These are phyloP conservation scores for Trichoderma lentiforme DNA, from an alignment of 2,329 filamentous ascomycete species.

Conservation along the genomic window DNA sequence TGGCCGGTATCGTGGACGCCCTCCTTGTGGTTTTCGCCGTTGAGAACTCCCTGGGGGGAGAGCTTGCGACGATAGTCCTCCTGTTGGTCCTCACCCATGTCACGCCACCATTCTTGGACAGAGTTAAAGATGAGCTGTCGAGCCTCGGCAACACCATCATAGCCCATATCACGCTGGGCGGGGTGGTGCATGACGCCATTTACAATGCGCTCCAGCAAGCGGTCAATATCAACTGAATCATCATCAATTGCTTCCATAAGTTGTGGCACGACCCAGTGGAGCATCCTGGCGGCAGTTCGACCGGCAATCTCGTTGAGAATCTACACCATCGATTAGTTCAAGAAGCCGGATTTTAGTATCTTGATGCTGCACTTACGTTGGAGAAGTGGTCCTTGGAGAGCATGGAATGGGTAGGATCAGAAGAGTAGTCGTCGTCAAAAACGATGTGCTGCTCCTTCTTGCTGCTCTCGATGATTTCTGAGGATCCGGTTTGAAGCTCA, in stretches of 20 bases:
- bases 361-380: slow-evolving; percentile 52
- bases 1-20: slow-evolving; percentile 81
- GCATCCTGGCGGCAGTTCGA: slow-evolving; percentile 71
- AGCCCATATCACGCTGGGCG: slow-evolving; percentile 66
- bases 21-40: slow-evolving; percentile 81
- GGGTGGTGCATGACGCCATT: slow-evolving; percentile 85
- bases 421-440: slow-evolving; percentile 72
- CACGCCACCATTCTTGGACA: slow-evolving; percentile 78
- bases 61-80: slow-evolving; percentile 71
- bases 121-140: slow-evolving; percentile 74
- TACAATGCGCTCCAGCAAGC: slow-evolving; percentile 72
- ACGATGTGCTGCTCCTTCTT: slow-evolving; percentile 81
- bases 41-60: slow-evolving; percentile 71
- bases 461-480: slow-evolving; percentile 82
- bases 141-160: slow-evolving; percentile 69
- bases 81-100: slow-evolving; percentile 59
- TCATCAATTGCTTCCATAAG: slow-evolving; percentile 87
- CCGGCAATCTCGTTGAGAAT: slow-evolving; percentile 86
- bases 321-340: slow-evolving; percentile 27
- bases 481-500: slow-evolving; percentile 81
- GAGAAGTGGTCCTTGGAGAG: slow-evolving; percentile 94
- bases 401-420: slow-evolving; percentile 92
- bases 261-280: slow-evolving; percentile 85
- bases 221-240: slow-evolving; percentile 64
- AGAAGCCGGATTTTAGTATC: not conserved